Conservation (phyloP, 225 moss, liverwort and hornwort species). For the Physcomitrellopsis africana region DNA sequence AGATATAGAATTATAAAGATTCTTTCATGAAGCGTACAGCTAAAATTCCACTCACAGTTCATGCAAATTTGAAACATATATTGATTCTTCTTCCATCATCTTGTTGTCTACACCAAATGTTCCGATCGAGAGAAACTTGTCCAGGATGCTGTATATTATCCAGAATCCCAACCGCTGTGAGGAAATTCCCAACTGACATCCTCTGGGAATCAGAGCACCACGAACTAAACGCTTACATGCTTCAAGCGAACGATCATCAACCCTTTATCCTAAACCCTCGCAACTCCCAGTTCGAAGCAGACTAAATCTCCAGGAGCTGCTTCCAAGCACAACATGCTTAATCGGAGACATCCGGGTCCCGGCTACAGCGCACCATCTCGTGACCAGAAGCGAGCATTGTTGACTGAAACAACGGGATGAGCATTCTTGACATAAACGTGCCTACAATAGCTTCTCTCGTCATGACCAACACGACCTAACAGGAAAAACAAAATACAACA, state of each 20-base stretch:
- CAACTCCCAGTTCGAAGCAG: constrained; percentile 25
- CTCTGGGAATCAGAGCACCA: neutral
- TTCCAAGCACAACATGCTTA: neutral
- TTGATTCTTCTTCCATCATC: too few species aligned
- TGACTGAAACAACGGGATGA: constrained; percentile 38
- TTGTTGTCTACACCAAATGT: too few species aligned
- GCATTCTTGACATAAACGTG: constrained; percentile 46
- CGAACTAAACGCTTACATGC: constrained; percentile 30
- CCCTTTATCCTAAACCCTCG: constrained; percentile 19
- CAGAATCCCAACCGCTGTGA: neutral
- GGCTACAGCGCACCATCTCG: constrained; percentile 21
- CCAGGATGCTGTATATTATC: neutral
- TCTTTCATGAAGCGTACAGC: too few species aligned
- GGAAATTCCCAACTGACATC: neutral
- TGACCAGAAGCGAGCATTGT: constrained; percentile 25
- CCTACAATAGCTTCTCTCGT: constrained; percentile 51
- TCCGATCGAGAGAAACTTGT: too few species aligned
- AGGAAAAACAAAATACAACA: neutral
- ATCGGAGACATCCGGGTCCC: constrained; percentile 18
- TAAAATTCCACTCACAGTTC: too few species aligned
- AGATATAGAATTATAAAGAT: too few species aligned
- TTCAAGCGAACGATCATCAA: constrained; percentile 9
- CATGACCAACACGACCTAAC: constrained; percentile 33
- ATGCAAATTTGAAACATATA: too few species aligned
- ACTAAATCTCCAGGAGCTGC: constrained; percentile 12